A percentile compares a stretch with the other conserved stretches of the same genome.
Evolutionary conservation across 176 grass and related monocot species (phyloP).

Genomic region (Bonia amplexicaulis): DNA sequence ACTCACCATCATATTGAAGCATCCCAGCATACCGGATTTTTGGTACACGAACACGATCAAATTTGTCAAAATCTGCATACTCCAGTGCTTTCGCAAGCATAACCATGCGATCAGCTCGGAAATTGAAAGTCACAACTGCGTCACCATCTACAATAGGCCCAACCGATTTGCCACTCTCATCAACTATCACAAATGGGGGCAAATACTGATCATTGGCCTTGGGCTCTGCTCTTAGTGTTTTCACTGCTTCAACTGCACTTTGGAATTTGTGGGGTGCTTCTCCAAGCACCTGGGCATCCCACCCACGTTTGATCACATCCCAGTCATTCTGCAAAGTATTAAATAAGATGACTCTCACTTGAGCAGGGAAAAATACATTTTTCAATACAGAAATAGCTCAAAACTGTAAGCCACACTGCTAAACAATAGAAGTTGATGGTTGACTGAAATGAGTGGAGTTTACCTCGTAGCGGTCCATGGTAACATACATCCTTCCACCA

Average conservation of each 20-base stretch:
- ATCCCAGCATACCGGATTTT: constrained; percentile 93
- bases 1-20: constrained; percentile 96
- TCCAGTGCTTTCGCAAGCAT: constrained; percentile 95
- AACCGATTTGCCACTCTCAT: constrained; percentile 77
- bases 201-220: constrained; percentile 84
- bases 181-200: constrained; percentile 92
- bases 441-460: neutral
- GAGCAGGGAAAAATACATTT: neutral
- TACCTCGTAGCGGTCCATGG: constrained; percentile 99
- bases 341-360: neutral
- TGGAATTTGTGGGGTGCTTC: constrained; percentile 88
- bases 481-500: constrained; percentile 97
- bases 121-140: constrained; percentile 94
- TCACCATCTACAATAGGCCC: constrained; percentile 90
- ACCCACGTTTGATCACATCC: constrained; percentile 91
- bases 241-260: constrained; percentile 86
- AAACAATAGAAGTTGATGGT: neutral
- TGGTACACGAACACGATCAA: constrained; percentile 80
- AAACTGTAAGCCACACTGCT: neutral
- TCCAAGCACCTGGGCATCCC: constrained; percentile 97
- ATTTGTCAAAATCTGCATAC: constrained; percentile 87
- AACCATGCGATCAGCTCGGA: constrained; percentile 93
- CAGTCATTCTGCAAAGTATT: constrained; percentile 79
- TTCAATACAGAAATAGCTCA: neutral
- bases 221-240: constrained; percentile 66